Evolutionary conservation across 1,139 yeast species (phyloP), one percentile per base, ranked within the genome.

Genomic region (Pneumocystis canis): DNA sequence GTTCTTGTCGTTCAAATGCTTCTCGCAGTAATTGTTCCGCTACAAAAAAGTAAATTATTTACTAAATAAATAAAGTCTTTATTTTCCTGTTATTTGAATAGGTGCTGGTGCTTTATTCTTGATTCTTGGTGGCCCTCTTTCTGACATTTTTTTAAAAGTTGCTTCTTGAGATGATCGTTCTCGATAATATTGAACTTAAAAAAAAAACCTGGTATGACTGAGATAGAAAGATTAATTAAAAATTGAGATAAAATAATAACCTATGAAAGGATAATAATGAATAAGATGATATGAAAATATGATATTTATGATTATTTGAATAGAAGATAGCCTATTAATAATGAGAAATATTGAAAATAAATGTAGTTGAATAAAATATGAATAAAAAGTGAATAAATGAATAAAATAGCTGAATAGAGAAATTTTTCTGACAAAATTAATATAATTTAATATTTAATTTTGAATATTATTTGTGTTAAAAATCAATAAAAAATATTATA

Each of bases 21-120:
- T 82, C 85, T 57, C 78, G 75, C 61, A 82, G 71, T 59, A 82
- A 76, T 71, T 79, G 82, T 68, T 82, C 84, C 0, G 85, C 84
- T 1, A 84, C 74, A 60, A 82, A 78, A 58, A 40, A 6, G 11
- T 41, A 59, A 39, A 28, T 5, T 59, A 47, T n/a, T 14, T 11
- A n/a, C 18, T 16, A 6, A 37, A 37, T 37, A 37, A 37, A 40
- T 40, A 47, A 6, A 18, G 18, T 4, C n/a, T 7, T 3, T 30
- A 39, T 14, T 57, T 39, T 3, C 41, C 59, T 28, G 59, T 57
- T 11, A 35, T 59, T 70, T 82, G 84, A 57, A 77, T 68, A 67
- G 78, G 77, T 6, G 82, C 82, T 2, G 78, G 77, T 5, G 78
- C 74, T 69, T 77, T 77, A 67, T 77, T 78, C 65, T 75, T 75